Evolutionary conservation across 176 grass and related monocot species (phyloP).

Genomic region (Phragmites australis): DNA sequence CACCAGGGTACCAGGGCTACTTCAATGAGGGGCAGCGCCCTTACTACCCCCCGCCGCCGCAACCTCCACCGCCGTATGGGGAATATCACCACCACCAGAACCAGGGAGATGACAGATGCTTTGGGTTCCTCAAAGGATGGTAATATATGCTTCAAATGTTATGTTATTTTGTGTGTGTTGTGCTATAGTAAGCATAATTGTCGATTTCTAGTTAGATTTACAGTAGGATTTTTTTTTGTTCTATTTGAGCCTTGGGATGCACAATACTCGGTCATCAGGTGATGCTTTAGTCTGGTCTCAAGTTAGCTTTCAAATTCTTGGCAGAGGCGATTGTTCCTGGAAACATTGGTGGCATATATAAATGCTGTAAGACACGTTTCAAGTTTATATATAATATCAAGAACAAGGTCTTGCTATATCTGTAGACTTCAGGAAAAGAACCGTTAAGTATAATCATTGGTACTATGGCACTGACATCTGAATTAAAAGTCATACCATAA

Average conservation of each 20-base stretch:
- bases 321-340: not conserved
- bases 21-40: conserved; percentile 40
- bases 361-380: not conserved
- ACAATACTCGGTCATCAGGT: not conserved
- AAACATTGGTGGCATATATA: not conserved
- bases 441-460: too few relatives aligned
- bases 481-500: too few relatives aligned
- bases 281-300: not conserved
- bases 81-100: not conserved
- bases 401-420: not conserved
- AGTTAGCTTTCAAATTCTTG: not conserved
- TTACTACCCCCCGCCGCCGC: conserved; percentile 27
- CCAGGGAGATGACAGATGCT: not conserved
- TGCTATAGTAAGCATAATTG: not conserved
- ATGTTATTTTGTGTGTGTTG: not conserved
- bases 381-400: not conserved
- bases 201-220: not conserved
- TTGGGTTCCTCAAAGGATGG: conserved; percentile 53
- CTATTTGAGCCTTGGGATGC: not conserved
- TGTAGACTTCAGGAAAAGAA: too few relatives aligned
- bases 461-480: too few relatives aligned
- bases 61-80: not conserved
- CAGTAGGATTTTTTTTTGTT: not conserved
- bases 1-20: conserved; percentile 49
- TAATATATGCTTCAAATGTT: not conserved